Evolutionary conservation across 768 basidiomycete genomes (phyloP).

Genomic region (Phylloporus arenicola): DNA sequence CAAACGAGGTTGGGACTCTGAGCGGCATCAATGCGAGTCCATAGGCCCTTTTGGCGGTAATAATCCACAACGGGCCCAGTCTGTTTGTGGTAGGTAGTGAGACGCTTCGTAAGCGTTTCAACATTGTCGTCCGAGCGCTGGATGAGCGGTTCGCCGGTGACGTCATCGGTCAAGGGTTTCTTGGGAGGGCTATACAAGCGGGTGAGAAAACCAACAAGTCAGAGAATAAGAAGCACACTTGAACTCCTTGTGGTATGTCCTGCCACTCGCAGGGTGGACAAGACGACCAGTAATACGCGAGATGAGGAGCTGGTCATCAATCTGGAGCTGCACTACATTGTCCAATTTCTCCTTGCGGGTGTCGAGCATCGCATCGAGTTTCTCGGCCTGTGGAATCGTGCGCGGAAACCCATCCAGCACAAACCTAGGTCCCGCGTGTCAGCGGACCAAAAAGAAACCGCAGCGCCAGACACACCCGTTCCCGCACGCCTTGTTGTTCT

Average conservation of each 20-base stretch:
- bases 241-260: conserved; percentile 95
- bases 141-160: conserved; percentile 91
- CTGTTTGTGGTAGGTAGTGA: conserved; percentile 85
- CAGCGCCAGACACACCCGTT: conserved; percentile 71
- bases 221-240: conserved; percentile 49
- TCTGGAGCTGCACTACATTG: conserved; percentile 86
- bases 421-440: conserved; percentile 52
- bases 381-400: conserved; percentile 93
- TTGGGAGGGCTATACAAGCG: conserved; percentile 77
- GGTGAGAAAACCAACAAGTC: conserved; percentile 6
- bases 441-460: neutral
- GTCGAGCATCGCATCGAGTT: conserved; percentile 87
- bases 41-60: conserved; percentile 88
- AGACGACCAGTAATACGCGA: conserved; percentile 96
- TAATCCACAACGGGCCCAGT: conserved; percentile 95
- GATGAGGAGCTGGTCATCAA: conserved; percentile 93
- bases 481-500: conserved; percentile 88
- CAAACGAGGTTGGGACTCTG: conserved; percentile 92
- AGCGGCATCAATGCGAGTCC: conserved; percentile 88
- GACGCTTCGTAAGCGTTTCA: conserved; percentile 86
- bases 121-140: conserved; percentile 98
- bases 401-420: conserved; percentile 99
- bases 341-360: conserved; percentile 82
- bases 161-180: conserved; percentile 90
- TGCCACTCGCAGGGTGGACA: conserved; percentile 83